These are phyloP conservation scores for Tillandsia fasciculata DNA, from an alignment of 176 grass and related monocot genomes.

Conservation along the genomic window DNA sequence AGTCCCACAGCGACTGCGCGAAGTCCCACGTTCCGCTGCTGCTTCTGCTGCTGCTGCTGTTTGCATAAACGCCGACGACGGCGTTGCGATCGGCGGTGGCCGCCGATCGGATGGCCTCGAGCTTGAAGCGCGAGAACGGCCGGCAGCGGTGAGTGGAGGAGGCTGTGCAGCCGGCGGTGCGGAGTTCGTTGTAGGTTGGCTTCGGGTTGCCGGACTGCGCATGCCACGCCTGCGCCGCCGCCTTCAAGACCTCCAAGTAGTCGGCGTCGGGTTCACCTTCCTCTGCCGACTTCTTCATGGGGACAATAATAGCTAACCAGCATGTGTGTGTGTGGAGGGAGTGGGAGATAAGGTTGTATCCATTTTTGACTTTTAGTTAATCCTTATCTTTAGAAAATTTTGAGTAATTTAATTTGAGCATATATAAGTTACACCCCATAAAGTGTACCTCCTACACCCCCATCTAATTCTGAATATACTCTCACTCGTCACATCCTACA, in stretches of 20 bases:
- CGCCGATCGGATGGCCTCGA: constrained; percentile 37
- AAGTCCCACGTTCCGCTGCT: constrained; percentile 39
- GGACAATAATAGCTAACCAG: neutral
- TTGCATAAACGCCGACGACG: too few species aligned
- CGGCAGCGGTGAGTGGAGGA: neutral
- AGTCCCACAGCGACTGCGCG: constrained; percentile 60
- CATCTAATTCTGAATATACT: too few species aligned
- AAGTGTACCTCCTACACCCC: too few species aligned
- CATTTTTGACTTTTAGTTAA: neutral
- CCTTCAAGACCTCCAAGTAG: constrained; percentile 62
- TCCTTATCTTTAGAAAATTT: too few species aligned
- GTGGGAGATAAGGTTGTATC: neutral
- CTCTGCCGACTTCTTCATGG: constrained; percentile 29
- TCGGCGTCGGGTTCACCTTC: neutral
- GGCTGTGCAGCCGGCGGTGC: constrained; percentile 9
- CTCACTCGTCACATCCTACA: too few species aligned
- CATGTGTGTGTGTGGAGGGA: neutral
- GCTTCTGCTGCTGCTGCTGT: neutral
- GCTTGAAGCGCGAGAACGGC: constrained; percentile 57
- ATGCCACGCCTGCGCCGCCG: constrained; percentile 82
- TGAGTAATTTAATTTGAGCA: too few species aligned
- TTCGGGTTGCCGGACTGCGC: constrained; percentile 47
- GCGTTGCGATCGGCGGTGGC: neutral
- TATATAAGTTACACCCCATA: too few species aligned
- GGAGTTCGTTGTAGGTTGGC: constrained; percentile 4